phyloP scores from a whole-genome alignment of 352 stramenopile genomes.

The Phytophthora hybrid region DNA sequence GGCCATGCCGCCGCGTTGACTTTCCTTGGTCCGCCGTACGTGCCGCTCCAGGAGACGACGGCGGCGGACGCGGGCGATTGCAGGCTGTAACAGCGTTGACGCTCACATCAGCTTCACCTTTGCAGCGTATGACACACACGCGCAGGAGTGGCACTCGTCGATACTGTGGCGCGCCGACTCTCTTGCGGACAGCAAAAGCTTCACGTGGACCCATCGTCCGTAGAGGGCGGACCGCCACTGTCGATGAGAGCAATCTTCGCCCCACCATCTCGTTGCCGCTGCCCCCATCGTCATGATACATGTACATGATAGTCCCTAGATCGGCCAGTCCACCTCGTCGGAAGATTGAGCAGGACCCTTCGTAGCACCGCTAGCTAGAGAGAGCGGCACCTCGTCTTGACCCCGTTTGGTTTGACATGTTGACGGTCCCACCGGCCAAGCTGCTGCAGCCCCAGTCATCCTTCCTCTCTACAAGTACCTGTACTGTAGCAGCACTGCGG shows the following conservation, averaged over 20 bases:
- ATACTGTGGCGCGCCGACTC: slow-evolving; percentile 15
- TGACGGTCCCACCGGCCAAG: background rate
- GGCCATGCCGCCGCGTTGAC: slow-evolving; percentile 6
- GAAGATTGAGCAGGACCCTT: slow-evolving; percentile 7
- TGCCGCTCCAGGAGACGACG: slow-evolving; percentile 6
- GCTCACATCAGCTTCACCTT: slow-evolving; percentile 16
- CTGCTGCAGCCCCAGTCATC: background rate
- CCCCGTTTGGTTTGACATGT: slow-evolving; percentile 14
- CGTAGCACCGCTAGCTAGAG: background rate
- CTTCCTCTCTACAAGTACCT: background rate
- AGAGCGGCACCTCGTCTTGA: background rate
- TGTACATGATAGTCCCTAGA: slow-evolving; percentile 35
- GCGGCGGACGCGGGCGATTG: background rate
- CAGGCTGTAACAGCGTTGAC: background rate
- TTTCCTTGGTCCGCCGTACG: slow-evolving; percentile 9
- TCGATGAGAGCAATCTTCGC: background rate
- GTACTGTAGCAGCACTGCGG: background rate
- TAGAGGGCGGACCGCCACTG: slow-evolving; percentile 28
- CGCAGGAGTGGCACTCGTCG: slow-evolving; percentile 10
- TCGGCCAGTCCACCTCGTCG: slow-evolving; percentile 9
- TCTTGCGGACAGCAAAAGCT: slow-evolving; percentile 27
- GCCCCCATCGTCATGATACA: slow-evolving; percentile 33
- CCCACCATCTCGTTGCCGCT: background rate
- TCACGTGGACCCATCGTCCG: slow-evolving; percentile 17
- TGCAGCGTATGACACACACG: slow-evolving; percentile 28